Base-by-base conservation (phyloP, 2,329 filamentous ascomycete species). In the Ceratocystis harringtonii region DNA sequence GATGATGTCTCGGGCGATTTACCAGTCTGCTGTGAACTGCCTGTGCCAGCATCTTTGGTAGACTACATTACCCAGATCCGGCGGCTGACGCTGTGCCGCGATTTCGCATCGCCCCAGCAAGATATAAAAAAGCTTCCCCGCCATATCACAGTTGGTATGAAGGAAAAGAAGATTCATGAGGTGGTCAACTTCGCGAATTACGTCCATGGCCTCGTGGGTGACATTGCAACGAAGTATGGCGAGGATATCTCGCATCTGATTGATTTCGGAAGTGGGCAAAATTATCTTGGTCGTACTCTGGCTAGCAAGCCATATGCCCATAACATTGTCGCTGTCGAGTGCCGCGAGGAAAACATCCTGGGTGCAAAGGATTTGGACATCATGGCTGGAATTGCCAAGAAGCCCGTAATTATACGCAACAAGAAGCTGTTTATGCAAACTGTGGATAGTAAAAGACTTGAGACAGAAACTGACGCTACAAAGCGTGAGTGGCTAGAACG, bases 241-340 rank as follows among this genome's bases (percentile, higher is more conserved):
- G 75, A 78, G 61, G 75, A 80, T 15, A 85, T 96, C 68, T 89
- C 90, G 0, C 92, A 97, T 76, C 85, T 96, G 67, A 87, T 97
- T 61, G 94, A 99, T 75, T 96, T 97, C 74, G 94, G 94, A 32
- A 96, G 91, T 64, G 94, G 94, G 0, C 92, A 97, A 74, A 97
- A 96, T 72, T 99, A 99, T 72, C 84, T 99, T 2, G 92, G 94
- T 0, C 83, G 94, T 58, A 88, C 90, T 0, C 79, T 99, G 66
- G 92, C 92, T 15, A 90, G 87, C 68, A 80, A 86, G 64, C 91
- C 92, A 0, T 96, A 95, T 76, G 89, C 92, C 71, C 85, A 86
- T 71, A 84, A 91, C 69, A 88, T 97, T 55, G 85, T 97, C 65
- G 94, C 92, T 1, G 90, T 99, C 43, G 94, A 99, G 75, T 89